Percentiles rank a stretch among this genome's conserved stretches.
These are phyloP conservation scores for Phyllosticta citriasiana DNA, from an alignment of 2,329 filamentous ascomycete genomes.

Conservation along the genomic window DNA sequence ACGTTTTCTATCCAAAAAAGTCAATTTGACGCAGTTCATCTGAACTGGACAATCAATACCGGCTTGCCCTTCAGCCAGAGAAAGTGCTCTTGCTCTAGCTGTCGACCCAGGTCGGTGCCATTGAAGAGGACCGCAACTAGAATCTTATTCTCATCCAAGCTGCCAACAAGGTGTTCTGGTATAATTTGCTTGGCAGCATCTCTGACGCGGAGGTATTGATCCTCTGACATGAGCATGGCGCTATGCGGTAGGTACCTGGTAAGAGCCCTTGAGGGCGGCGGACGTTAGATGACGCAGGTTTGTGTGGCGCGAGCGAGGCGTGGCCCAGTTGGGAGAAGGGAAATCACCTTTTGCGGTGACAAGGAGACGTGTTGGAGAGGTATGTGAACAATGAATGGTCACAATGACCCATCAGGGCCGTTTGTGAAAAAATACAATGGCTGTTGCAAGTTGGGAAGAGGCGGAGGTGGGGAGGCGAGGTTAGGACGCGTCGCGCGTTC, in stretches of 20 bases:
- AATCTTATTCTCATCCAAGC: constrained; percentile 18
- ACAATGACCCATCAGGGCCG: background rate
- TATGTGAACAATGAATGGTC: background rate
- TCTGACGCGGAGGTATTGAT: background rate
- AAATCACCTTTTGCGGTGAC: too few species aligned
- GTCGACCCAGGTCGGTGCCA: constrained; percentile 12
- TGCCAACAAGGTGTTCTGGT: background rate
- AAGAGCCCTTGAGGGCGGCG: background rate
- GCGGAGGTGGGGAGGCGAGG: background rate
- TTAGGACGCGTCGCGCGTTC: background rate
- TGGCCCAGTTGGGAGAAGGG: background rate
- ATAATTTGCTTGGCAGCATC: background rate
- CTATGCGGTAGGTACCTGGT: background rate
- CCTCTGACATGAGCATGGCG: background rate
- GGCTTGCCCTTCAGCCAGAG: constrained; percentile 26
- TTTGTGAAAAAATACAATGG: background rate
- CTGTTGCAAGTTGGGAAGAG: background rate
- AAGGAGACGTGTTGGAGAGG: too few species aligned
- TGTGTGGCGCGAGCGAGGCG: background rate
- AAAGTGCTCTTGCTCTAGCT: constrained; percentile 18
- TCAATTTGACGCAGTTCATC: background rate
- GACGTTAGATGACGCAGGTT: background rate
- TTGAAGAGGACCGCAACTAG: constrained; percentile 26
- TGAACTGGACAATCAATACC: background rate
- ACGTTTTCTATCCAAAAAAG: background rate